These are phyloP conservation scores for Melampsora americana DNA, from an alignment of 1,284 basidiomycete species.

Conservation along the genomic window DNA sequence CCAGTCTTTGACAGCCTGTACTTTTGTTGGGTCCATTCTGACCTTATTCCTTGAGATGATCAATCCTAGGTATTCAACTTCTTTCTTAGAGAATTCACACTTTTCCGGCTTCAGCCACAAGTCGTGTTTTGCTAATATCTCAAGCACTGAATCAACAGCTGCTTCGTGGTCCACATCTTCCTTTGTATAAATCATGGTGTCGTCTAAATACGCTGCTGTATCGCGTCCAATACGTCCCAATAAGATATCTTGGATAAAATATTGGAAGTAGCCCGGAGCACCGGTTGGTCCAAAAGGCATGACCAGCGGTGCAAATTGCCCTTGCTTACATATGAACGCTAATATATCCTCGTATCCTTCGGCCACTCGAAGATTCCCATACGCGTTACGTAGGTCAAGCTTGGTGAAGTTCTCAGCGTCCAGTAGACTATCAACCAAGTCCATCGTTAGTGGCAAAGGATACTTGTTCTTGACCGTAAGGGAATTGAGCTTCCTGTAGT, in stretches of 20 bases:
- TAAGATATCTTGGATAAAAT: neutral
- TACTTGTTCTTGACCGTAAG: too few relatives aligned
- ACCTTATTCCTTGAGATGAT: too few relatives aligned
- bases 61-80: conserved; percentile 51
- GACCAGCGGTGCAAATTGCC: too few relatives aligned
- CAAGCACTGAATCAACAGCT: neutral
- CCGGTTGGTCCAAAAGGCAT: too few relatives aligned
- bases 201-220: too few relatives aligned
- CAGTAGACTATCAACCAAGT: neutral
- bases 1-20: conserved; percentile 56
- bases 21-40: conserved; percentile 59
- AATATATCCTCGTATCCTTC: neutral
- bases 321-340: too few relatives aligned
- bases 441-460: too few relatives aligned
- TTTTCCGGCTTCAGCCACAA: too few relatives aligned
- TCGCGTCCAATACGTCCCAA: neutral
- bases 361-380: neutral
- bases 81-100: too few relatives aligned
- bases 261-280: too few relatives aligned
- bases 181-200: too few relatives aligned
- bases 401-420: neutral
- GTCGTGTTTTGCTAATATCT: neutral
- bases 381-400: conserved; percentile 3
- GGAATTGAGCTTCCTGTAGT: too few relatives aligned
- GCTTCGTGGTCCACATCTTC: neutral